These are phyloP conservation scores for Gnomoniopsis smithogilvyi DNA, from an alignment of 2,329 filamentous ascomycete genomes.

Conservation along the genomic window DNA sequence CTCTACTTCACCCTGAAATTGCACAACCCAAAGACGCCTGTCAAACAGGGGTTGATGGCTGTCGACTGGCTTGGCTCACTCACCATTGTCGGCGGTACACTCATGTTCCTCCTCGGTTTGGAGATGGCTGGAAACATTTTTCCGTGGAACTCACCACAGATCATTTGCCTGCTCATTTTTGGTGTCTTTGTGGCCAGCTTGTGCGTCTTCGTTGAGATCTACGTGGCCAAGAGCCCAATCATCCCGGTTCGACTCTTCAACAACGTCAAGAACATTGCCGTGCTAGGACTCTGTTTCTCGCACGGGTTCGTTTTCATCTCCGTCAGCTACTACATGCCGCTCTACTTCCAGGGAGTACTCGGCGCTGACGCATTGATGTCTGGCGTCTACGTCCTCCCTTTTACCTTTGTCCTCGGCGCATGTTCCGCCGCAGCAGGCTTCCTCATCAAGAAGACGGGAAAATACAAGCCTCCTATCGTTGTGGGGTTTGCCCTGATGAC, in stretches of 20 bases:
- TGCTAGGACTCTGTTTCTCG: constrained; percentile 43
- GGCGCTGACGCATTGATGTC: constrained; percentile 59
- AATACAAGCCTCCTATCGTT: constrained; percentile 54
- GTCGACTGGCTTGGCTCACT: constrained; percentile 60
- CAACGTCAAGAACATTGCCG: constrained; percentile 52
- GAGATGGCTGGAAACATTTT: constrained; percentile 63
- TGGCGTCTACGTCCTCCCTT: constrained; percentile 59
- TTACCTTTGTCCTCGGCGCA: constrained; percentile 47
- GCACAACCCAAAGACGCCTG: constrained; percentile 62
- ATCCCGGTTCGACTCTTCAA: constrained; percentile 64
- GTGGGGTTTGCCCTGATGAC: constrained; percentile 51
- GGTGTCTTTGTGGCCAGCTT: constrained; percentile 45
- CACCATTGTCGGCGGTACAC: constrained; percentile 58
- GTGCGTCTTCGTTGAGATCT: constrained; percentile 61
- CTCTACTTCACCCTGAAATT: constrained; percentile 62
- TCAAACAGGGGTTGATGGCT: constrained; percentile 58
- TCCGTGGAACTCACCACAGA: constrained; percentile 59
- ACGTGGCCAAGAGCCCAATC: constrained; percentile 63
- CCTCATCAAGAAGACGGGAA: constrained; percentile 51
- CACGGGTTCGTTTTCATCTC: constrained; percentile 60
- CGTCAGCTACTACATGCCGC: constrained; percentile 66
- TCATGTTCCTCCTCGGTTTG: constrained; percentile 69
- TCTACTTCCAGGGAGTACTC: constrained; percentile 70
- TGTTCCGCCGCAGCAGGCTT: constrained; percentile 39
- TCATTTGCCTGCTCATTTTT: constrained; percentile 62